Evolutionary conservation across 164 flowering plant species (phyloP).

Genomic region (Echeveria elegans): DNA sequence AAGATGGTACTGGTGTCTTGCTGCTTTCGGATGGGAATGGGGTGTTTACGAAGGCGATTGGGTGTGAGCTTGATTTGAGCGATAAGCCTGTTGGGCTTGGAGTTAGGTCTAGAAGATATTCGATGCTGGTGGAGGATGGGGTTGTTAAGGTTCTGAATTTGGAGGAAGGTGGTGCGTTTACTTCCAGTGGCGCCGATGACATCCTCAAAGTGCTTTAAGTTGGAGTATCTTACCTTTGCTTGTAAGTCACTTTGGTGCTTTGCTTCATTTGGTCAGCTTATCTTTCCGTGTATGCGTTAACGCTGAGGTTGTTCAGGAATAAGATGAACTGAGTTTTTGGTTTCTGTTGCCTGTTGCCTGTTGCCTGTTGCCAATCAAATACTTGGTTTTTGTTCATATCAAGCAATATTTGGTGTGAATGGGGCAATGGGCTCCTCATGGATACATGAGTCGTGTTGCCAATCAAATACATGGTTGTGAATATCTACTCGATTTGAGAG

Average conservation of each 20-base stretch:
- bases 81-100: constrained; percentile 34
- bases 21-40: constrained; percentile 66
- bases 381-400: too few relatives aligned
- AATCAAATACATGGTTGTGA: too few relatives aligned
- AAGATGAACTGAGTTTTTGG: neutral
- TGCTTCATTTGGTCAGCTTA: too few relatives aligned
- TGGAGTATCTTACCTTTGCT: constrained; percentile 45
- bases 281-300: too few relatives aligned
- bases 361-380: too few relatives aligned
- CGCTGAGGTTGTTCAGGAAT: neutral
- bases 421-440: too few relatives aligned
- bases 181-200: constrained; percentile 8
- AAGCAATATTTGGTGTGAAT: too few relatives aligned
- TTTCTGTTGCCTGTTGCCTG: neutral
- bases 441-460: too few relatives aligned
- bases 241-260: too few relatives aligned
- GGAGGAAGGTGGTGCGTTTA: constrained; percentile 28
- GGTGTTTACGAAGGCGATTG: constrained; percentile 18
- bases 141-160: constrained; percentile 52
- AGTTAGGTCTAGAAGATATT: constrained; percentile 48
- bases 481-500: too few relatives aligned
- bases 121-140: constrained; percentile 49
- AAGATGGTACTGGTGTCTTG: constrained; percentile 54
- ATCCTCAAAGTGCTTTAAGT: constrained; percentile 16
- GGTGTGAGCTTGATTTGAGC: constrained; percentile 7